Conservation (phyloP, 768 basidiomycete genomes). For the Leccinellum albellum region DNA sequence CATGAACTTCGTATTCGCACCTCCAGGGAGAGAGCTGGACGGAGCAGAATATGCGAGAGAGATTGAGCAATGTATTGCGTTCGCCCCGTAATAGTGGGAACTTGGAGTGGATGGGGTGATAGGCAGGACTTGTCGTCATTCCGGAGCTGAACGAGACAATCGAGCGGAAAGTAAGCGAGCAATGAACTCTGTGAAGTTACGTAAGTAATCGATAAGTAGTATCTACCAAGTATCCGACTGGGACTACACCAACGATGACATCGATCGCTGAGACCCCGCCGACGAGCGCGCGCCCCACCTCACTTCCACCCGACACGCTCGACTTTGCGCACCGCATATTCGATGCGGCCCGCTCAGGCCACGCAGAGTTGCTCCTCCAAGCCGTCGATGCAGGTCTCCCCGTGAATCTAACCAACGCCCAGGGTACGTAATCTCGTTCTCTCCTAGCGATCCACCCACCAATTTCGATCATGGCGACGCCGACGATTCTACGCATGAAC, state of each 20-base stretch:
- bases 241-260: not conserved
- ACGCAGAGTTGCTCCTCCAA: slow-evolving; percentile 47
- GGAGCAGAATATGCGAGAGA: not conserved
- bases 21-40: too few species aligned
- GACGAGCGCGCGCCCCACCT: not conserved
- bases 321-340: slow-evolving; percentile 67
- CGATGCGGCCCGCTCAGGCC: slow-evolving; percentile 64
- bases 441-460: not conserved
- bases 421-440: slow-evolving; percentile 44
- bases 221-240: too few species aligned
- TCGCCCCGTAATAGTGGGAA: not conserved
- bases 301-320: slow-evolving; percentile 37
- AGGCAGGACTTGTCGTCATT: too few species aligned
- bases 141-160: too few species aligned
- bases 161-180: too few species aligned
- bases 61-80: not conserved
- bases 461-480: not conserved
- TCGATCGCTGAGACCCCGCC: not conserved
- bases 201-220: too few species aligned
- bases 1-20: too few species aligned
- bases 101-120: not conserved
- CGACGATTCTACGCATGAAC: not conserved
- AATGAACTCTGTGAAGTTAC: too few species aligned
- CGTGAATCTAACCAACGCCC: slow-evolving; percentile 65
- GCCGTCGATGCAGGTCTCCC: slow-evolving; percentile 71